A percentile compares a stretch with the other conserved stretches of the same genome.
Conservation (phyloP, 2,329 filamentous ascomycete species). For the Myrmaecium sp. region DNA sequence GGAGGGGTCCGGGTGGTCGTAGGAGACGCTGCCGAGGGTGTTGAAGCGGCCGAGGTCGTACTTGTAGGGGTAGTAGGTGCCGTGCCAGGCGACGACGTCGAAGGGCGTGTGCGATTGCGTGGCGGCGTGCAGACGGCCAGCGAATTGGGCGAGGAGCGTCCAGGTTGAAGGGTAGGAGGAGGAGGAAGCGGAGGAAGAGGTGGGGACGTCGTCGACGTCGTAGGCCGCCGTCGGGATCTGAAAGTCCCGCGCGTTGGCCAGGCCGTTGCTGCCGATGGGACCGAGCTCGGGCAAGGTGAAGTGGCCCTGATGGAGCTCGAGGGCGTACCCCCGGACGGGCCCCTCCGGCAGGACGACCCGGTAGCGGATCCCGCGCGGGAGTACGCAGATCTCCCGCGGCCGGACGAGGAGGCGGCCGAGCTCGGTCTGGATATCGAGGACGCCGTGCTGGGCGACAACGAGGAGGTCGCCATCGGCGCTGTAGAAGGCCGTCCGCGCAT, state of each 20-base stretch:
- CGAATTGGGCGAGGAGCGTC: constrained; percentile 44
- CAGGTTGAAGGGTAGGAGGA: too few relatives aligned
- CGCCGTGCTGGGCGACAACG: constrained; percentile 47
- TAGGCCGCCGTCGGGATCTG: constrained; percentile 42
- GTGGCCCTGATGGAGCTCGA: constrained; percentile 48
- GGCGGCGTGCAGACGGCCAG: constrained; percentile 42
- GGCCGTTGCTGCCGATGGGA: constrained; percentile 46
- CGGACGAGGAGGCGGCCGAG: constrained; percentile 46
- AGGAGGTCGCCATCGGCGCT: constrained; percentile 57
- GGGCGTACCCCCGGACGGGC: constrained; percentile 46
- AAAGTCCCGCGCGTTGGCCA: constrained; percentile 51
- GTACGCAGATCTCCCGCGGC: constrained; percentile 50
- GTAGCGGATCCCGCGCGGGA: constrained; percentile 49
- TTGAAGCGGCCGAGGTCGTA: constrained; percentile 42
- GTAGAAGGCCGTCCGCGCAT: constrained; percentile 58
- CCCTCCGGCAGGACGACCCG: constrained; percentile 42
- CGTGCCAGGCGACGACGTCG: constrained; percentile 57
- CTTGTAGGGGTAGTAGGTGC: constrained; percentile 47
- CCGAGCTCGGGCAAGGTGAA: constrained; percentile 52
- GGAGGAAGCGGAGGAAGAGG: too few relatives aligned
- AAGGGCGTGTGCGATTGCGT: constrained; percentile 50
- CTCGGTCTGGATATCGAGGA: constrained; percentile 51
- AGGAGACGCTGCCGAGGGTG: constrained; percentile 38
- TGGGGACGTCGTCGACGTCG: constrained; percentile 36
- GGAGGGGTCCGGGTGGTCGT: constrained; percentile 49